These are phyloP conservation scores for Tillandsia leiboldiana DNA, from an alignment of 176 grass and related monocot genomes.

Conservation along the genomic window DNA sequence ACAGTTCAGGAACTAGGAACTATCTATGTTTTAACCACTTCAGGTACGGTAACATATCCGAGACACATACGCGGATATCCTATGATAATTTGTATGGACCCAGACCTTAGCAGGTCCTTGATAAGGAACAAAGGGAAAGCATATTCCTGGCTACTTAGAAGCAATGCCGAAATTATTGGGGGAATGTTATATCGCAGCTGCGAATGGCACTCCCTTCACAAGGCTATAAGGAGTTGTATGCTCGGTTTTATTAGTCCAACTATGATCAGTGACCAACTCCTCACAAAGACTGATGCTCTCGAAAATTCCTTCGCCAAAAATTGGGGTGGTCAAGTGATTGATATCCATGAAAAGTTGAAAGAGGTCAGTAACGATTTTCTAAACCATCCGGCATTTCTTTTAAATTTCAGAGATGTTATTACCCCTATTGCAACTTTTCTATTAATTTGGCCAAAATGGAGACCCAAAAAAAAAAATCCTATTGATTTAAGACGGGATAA, in stretches of 20 bases:
- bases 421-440: background rate
- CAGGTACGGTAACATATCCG: conserved; percentile 18
- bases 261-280: conserved; percentile 17
- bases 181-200: conserved; percentile 13
- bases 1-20: too few species aligned
- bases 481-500: too few species aligned
- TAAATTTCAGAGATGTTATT: background rate
- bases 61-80: conserved; percentile 14
- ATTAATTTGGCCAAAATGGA: background rate
- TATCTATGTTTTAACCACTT: background rate
- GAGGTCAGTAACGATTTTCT: conserved; percentile 7
- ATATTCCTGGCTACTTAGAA: conserved; percentile 17
- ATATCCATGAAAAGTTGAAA: conserved; percentile 21
- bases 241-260: conserved; percentile 11
- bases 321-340: conserved; percentile 7
- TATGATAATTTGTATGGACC: conserved; percentile 12
- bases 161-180: conserved; percentile 15
- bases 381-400: background rate
- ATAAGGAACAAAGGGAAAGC: conserved; percentile 17
- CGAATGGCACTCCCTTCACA: conserved; percentile 14
- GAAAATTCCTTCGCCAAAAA: conserved; percentile 3
- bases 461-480: too few species aligned
- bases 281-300: conserved; percentile 12
- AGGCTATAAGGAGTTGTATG: conserved; percentile 13
- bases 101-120: conserved; percentile 10